Conservation (phyloP, 2,329 filamentous ascomycete genomes). For the Apiospora rasikravindrae region DNA sequence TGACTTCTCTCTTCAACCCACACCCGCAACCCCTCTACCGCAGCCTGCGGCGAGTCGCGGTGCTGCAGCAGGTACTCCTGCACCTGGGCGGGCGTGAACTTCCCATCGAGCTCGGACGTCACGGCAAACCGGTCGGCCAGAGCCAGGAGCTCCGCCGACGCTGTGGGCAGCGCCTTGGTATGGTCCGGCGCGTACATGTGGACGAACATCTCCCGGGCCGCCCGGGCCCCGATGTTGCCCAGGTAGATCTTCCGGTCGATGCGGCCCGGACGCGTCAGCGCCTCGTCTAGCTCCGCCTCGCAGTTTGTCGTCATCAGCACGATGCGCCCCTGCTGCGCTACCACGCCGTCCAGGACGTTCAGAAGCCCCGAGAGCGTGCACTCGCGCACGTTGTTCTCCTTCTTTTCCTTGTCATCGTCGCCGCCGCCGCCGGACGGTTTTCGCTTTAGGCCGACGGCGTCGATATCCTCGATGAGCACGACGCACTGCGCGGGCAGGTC, state of each 20-base stretch:
- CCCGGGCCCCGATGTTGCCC: slow-evolving; percentile 49
- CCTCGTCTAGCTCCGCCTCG: slow-evolving; percentile 62
- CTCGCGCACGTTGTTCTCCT: background rate
- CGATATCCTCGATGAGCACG: slow-evolving; percentile 18
- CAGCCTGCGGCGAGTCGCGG: slow-evolving; percentile 7
- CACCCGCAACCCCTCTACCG: background rate
- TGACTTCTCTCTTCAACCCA: background rate
- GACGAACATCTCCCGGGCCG: slow-evolving; percentile 52
- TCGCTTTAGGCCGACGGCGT: slow-evolving; percentile 13
- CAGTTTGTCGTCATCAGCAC: slow-evolving; percentile 78
- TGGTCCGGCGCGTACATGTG: slow-evolving; percentile 50
- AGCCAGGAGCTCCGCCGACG: slow-evolving; percentile 36
- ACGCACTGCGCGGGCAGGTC: background rate
- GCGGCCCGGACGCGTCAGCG: slow-evolving; percentile 64
- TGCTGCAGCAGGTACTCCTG: slow-evolving; percentile 55
- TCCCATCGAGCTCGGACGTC: slow-evolving; percentile 50
- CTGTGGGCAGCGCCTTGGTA: slow-evolving; percentile 22
- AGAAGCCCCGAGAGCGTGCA: slow-evolving; percentile 68
- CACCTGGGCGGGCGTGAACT: slow-evolving; percentile 54
- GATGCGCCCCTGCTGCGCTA: slow-evolving; percentile 71
- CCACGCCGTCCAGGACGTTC: slow-evolving; percentile 74
- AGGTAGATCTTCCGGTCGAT: slow-evolving; percentile 70
- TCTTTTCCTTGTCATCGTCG: slow-evolving; percentile 15
- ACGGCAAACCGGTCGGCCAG: slow-evolving; percentile 61
- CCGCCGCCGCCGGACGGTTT: background rate